Evolutionary conservation across 495 filamentous ascomycete species (phyloP), one percentile per base, ranked within the genome.

Genomic region (Aspergillus diversus): DNA sequence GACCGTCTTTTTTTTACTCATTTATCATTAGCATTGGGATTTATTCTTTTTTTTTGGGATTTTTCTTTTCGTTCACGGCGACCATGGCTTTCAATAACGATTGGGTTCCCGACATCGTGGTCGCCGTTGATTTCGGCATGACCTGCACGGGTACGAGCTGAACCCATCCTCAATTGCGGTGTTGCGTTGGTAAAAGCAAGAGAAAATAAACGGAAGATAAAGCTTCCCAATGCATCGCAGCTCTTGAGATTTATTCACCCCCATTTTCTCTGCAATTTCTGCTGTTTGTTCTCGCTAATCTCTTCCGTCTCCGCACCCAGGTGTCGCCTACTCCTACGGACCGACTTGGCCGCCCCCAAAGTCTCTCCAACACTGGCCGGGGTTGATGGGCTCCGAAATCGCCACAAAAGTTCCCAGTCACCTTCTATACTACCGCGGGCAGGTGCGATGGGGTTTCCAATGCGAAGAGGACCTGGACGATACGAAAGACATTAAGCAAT

Each of bases 41-140:
- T 43, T 43, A 6, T 43, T 39, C 39, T 0, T 11, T 43, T 11
- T 43, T 43, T 43, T 11, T 43, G 11, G 3, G 5, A 15, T 39
- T 39, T 7, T 11, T 15, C 56, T 13, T 11, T 7, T 50, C 27
- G 16, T 33, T 21, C 12, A 50, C 33, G 15, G 33, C 21, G 43
- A 47, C 47, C 31, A 58, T 49, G 54, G 57, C 57, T 0, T 39
- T 34, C 48, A 11, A 35, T 60, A 27, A 64, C 39, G 61, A 46
- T 52, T 69, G 70, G 66, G 57, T 16, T n/a, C 82, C 85, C 17
- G 86, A 87, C 66, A 81, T 88, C 64, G 69, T 86, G 13, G 78
- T 88, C 39, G 83, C 83, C 17, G 72, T 89, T 43, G 86, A 89
- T 65, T 75, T 88, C 55, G 86, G 86, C 7, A 87, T 86, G 73